Evolutionary conservation across 768 basidiomycete species (phyloP).

Genomic region (Mycena alexandri): DNA sequence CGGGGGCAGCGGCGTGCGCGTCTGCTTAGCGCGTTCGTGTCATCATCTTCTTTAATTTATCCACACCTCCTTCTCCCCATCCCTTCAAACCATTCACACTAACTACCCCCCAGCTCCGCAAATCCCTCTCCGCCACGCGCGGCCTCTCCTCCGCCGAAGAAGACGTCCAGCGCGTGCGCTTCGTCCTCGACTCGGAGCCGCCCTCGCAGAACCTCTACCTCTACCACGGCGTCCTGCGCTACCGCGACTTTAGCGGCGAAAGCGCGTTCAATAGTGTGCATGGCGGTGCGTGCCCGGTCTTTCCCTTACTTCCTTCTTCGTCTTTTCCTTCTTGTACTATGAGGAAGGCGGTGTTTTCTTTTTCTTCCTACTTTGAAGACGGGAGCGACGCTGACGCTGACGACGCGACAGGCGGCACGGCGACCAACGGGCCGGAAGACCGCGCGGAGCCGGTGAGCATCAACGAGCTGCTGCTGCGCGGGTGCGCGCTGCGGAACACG

Average conservation of each 20-base stretch:
- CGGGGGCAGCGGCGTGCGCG: no score
- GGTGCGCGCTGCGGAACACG: constrained; percentile 91
- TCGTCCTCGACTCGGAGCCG: constrained; percentile 92
- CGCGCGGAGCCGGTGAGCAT: constrained; percentile 77
- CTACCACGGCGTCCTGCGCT: constrained; percentile 89
- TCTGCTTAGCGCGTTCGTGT: no score
- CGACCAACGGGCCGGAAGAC: constrained; percentile 22
- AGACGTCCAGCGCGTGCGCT: constrained; percentile 88
- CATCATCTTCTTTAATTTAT: no score
- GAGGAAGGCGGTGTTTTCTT: no score
- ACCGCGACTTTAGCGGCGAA: constrained; percentile 45
- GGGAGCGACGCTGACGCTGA: no score
- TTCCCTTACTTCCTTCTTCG: no score
- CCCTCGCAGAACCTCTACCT: constrained; percentile 94
- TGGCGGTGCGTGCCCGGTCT: constrained; percentile 15
- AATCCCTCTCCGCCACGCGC: constrained; percentile 80
- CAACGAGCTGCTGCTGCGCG: constrained; percentile 93
- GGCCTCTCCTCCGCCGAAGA: constrained; percentile 81
- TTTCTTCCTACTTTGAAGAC: no score
- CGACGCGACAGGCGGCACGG: no score
- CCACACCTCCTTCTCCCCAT: no score
- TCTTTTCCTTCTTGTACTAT: no score
- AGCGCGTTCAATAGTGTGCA: constrained; percentile 32
- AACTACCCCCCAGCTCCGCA: constrained; percentile 60
- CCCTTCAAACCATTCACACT: background rate